These are phyloP conservation scores for Phascolomyces articulosus DNA, from an alignment of 371 early-diverging fungal genomes.

Conservation along the genomic window DNA sequence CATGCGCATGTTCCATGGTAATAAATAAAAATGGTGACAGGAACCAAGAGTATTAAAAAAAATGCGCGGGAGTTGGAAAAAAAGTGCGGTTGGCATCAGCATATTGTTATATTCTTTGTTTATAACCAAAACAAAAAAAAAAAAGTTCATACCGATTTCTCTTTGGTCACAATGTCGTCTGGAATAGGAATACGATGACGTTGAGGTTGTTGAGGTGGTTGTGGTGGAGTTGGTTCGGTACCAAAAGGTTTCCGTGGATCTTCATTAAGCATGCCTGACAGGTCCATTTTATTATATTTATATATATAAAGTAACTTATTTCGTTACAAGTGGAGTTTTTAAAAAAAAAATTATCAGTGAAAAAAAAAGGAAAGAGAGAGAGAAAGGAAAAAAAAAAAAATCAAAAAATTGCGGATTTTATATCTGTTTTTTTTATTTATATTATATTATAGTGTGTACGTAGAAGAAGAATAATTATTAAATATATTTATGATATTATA, in stretches of 20 bases:
- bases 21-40: not conserved
- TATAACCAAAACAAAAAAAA: conserved; percentile 1
- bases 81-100: not conserved
- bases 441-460: too few species aligned
- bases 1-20: too few species aligned
- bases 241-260: conserved; percentile 3
- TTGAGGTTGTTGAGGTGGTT: not conserved
- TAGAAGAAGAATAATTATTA: too few species aligned
- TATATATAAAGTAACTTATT: not conserved
- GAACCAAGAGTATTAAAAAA: not conserved
- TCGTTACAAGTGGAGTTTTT: not conserved
- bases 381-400: not conserved
- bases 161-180: not conserved
- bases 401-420: not conserved
- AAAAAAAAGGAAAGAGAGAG: not conserved
- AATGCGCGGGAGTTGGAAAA: not conserved
- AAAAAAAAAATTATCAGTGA: not conserved
- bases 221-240: not conserved
- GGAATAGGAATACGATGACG: not conserved
- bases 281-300: conserved; percentile 1
- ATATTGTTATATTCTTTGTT: not conserved
- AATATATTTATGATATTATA: too few species aligned
- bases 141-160: not conserved
- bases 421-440: not conserved
- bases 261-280: conserved; percentile 6